Base-by-base conservation (phyloP, 2,329 filamentous ascomycete species). In the Aspergillus sp. region DNA sequence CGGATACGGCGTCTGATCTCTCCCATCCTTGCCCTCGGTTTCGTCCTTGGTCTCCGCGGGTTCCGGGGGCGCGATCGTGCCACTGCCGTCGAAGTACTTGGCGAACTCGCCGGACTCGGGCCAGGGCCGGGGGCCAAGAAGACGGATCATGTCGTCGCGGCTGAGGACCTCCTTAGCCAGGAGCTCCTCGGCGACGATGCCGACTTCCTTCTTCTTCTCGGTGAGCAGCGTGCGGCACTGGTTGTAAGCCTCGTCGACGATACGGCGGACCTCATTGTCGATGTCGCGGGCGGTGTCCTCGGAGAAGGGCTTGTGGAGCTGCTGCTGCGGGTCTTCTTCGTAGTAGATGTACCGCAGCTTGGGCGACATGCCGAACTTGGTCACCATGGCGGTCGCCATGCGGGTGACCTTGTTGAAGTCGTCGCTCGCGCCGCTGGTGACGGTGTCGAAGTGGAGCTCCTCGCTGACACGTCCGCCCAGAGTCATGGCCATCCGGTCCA, bases 401-500 rank as follows among this genome's bases (percentile, higher is more conserved):
- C 87, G 84, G 2, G 94, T 97, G 38, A 97, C 94, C 77, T 99
- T 99, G 76, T 94, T 93, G 83, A 99, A 99, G 71, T 99, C 94
- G 71, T 97, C 94, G 49, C 87, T 92, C 17, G 93, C 94, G 52
- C 94, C 94, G 44, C 89, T 94, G 1, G 94, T 99, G 17, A 99
- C 94, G 0, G 91, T 96, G 31, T 94, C 88, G 75, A 99, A 99
- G 76, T 99, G 93, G 6, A 99, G 78, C 74, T 99, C 94, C 76
- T 99, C 94, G 17, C 88, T 94, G 20, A 99, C 89, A 60, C 94
- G 91, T 1, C 94, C 94, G 63, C 92, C 94, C 50, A 99, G 86
- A 2, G 93, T 97, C 94, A 99, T 99, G 59, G 94, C 94, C 94
- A 99, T 99, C 63, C 94, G 91, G 72, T 99, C 94, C 90, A 97